phyloP scores from a whole-genome alignment of 192 early-diverging fungal genomes.

The Helicostylum pulchrum region DNA sequence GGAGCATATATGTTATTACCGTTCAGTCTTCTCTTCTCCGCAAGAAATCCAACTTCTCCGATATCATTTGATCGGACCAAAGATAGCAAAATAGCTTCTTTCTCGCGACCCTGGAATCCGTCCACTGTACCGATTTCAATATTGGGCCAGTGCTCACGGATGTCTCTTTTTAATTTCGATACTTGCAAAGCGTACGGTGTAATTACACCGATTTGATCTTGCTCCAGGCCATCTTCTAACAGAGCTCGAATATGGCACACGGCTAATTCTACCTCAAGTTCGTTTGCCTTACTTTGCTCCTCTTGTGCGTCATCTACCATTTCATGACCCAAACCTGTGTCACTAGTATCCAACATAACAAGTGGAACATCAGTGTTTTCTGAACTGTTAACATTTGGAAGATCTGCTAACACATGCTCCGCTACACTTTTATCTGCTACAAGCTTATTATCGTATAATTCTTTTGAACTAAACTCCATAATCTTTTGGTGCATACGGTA shows the following conservation, averaged over 20 bases:
- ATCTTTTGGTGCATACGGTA: constrained; percentile 88
- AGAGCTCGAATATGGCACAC: constrained; percentile 60
- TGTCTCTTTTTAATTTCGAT: constrained; percentile 41
- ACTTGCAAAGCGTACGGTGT: constrained; percentile 87
- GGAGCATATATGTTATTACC: constrained; percentile 33
- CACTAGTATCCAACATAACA: constrained; percentile 71
- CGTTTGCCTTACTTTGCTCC: constrained; percentile 70
- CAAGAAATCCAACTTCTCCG: constrained; percentile 81
- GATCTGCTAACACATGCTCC: constrained; percentile 60
- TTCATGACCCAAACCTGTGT: constrained; percentile 41
- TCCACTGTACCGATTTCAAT: constrained; percentile 86
- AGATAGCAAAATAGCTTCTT: constrained; percentile 79
- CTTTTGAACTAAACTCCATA: constrained; percentile 67
- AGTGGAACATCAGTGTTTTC: constrained; percentile 60
- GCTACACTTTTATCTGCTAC: constrained; percentile 62
- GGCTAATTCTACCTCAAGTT: constrained; percentile 69
- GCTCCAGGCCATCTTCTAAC: constrained; percentile 56
- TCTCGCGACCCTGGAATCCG: constrained; percentile 91
- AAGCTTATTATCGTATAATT: constrained; percentile 70
- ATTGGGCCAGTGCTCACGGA: constrained; percentile 53
- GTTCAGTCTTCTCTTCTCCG: constrained; percentile 79
- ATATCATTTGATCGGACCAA: constrained; percentile 78
- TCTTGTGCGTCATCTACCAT: constrained; percentile 29
- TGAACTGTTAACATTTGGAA: constrained; percentile 52
- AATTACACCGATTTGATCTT: constrained; percentile 77